Evolutionary conservation across 345 rosid genomes (phyloP).

Genomic region (Orychophragmus violaceus): DNA sequence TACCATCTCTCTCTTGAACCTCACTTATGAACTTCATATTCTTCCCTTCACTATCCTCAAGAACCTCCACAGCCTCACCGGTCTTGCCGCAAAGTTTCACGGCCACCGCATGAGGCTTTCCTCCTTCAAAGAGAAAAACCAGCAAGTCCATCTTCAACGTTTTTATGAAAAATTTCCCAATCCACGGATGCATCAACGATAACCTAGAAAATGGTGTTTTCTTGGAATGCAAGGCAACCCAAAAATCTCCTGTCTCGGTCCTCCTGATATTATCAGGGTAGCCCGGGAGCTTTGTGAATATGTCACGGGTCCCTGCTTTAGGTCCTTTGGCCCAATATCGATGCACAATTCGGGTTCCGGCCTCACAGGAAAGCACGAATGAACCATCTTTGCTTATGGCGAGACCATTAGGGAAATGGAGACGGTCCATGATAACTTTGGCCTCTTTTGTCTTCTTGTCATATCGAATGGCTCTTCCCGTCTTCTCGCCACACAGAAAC

Average conservation of each 20-base stretch:
- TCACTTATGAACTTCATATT: constrained; percentile 53
- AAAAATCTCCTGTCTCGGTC: constrained; percentile 47
- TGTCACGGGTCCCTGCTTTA: constrained; percentile 31
- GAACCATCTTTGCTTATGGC: constrained; percentile 58
- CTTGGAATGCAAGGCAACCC: constrained; percentile 50
- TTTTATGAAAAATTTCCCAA: constrained; percentile 38
- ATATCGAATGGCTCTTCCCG: constrained; percentile 60
- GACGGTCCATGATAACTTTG: constrained; percentile 36
- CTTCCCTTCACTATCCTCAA: constrained; percentile 52
- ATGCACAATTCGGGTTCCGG: constrained; percentile 29
- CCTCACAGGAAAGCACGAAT: constrained; percentile 52
- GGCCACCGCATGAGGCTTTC: constrained; percentile 53
- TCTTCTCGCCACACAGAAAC: constrained; percentile 43
- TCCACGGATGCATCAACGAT: constrained; percentile 30
- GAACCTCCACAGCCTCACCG: constrained; percentile 44
- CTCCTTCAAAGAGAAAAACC: constrained; percentile 43
- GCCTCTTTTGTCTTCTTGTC: constrained; percentile 46
- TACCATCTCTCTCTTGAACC: constrained; percentile 53
- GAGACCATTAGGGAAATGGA: constrained; percentile 68
- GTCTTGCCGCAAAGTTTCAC: constrained; percentile 41
- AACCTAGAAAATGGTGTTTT: constrained; percentile 36
- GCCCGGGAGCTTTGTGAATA: constrained; percentile 50
- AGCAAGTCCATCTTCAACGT: constrained; percentile 38
- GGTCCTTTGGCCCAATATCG: constrained; percentile 44
- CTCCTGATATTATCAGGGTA: constrained; percentile 58